Evolutionary conservation across 345 rosid species (phyloP).

Genomic region (rapeseed (Brassica napus)): Da-Ae NC_063449.1:38686501-38687000

Average conservation of each 20-base stretch:
- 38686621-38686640: not conserved
- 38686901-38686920: not conserved
- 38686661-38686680: not conserved
- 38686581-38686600: too few species aligned
- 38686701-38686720: too few species aligned
- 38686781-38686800: not conserved
- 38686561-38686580: too few species aligned
- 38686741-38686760: not conserved
- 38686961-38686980: too few species aligned
- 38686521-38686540: not conserved
- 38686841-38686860: not conserved
- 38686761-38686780: not conserved
- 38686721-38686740: too few species aligned
- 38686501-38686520: not conserved
- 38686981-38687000: not conserved
- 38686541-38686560: not conserved
- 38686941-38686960: not conserved
- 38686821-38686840: not conserved
- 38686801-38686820: not conserved
- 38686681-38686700: not conserved
- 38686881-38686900: not conserved
- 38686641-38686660: too few species aligned
- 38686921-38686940: too few species aligned
- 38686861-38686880: not conserved
- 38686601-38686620: too few species aligned